These are phyloP conservation scores for Malbranchea cinnamomea DNA, from an alignment of 2,329 filamentous ascomycete species.

Conservation along the genomic window DNA sequence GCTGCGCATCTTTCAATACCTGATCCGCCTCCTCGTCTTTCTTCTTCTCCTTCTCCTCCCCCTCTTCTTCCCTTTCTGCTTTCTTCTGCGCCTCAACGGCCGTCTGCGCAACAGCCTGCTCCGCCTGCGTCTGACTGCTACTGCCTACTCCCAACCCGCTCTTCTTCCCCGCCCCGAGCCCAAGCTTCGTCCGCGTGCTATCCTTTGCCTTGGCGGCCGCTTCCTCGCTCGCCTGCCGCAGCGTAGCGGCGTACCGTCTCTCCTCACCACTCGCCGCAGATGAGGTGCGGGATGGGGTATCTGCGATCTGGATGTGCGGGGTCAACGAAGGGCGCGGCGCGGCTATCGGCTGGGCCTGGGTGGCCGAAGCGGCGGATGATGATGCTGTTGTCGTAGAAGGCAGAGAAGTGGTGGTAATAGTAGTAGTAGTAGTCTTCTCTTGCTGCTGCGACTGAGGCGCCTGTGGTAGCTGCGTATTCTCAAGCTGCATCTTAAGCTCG, in stretches of 20 bases:
- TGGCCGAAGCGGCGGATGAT: conserved; percentile 8
- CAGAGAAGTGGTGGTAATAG: conserved; percentile 15
- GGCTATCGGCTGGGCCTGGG: conserved; percentile 14
- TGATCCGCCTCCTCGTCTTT: neutral
- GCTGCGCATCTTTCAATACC: neutral
- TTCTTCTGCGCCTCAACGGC: conserved; percentile 4
- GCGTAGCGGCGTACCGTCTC: conserved; percentile 22
- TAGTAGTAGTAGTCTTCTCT: conserved; percentile 11
- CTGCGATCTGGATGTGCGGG: conserved; percentile 26
- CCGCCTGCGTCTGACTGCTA: too few species aligned
- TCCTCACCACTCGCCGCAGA: conserved; percentile 20
- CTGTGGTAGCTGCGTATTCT: conserved; percentile 26
- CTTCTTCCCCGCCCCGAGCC: too few species aligned
- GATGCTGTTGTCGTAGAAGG: conserved; percentile 12
- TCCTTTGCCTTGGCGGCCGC: conserved; percentile 24
- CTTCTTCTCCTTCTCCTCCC: conserved; percentile 1
- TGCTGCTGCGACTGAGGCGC: conserved; percentile 18
- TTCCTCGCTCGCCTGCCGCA: conserved; percentile 30
- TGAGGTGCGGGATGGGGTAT: conserved; percentile 19
- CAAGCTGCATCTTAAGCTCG: conserved; percentile 76
- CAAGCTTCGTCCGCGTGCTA: conserved; percentile 10
- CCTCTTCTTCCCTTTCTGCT: conserved; percentile 9
- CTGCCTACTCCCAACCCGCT: too few species aligned
- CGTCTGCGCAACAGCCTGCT: conserved; percentile 11
- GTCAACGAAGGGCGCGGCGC: conserved; percentile 19